Conservation (phyloP, 495 filamentous ascomycete genomes). For the Penicillium silybi region DNA sequence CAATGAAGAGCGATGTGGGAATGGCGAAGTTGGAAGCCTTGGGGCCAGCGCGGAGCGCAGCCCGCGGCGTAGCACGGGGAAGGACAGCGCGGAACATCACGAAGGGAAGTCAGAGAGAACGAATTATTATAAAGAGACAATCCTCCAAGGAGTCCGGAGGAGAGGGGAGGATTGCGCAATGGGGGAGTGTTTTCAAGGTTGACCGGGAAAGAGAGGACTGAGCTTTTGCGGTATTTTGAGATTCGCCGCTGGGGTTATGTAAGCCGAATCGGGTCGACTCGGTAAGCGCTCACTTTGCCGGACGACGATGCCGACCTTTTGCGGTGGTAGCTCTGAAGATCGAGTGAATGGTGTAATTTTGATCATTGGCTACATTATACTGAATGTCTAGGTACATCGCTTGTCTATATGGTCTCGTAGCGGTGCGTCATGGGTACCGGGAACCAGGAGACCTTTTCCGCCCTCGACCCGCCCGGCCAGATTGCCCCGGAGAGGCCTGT, state of each 20-base stretch:
- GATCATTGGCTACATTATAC: neutral
- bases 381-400: neutral
- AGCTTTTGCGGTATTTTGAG: constrained; percentile 30
- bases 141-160: constrained; percentile 31
- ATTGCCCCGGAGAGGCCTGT: constrained; percentile 6
- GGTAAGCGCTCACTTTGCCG: constrained; percentile 13
- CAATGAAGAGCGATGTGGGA: constrained; percentile 51
- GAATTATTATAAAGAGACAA: constrained; percentile 18
- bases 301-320: constrained; percentile 10
- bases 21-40: constrained; percentile 53
- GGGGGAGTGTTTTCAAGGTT: constrained; percentile 23
- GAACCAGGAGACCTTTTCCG: constrained; percentile 16
- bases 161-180: constrained; percentile 17
- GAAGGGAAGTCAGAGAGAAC: constrained; percentile 27
- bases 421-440: neutral
- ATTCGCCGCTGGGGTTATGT: constrained; percentile 20
- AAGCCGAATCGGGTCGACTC: constrained; percentile 24
- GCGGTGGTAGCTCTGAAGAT: neutral
- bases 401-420: neutral
- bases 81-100: constrained; percentile 72
- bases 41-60: constrained; percentile 51
- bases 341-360: neutral
- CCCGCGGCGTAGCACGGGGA: constrained; percentile 62
- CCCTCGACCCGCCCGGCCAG: constrained; percentile 15
- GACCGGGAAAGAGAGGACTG: constrained; percentile 30